Evolutionary conservation across 2,329 filamentous ascomycete species (phyloP).

Genomic region (Microsporum ferrugineum): DNA sequence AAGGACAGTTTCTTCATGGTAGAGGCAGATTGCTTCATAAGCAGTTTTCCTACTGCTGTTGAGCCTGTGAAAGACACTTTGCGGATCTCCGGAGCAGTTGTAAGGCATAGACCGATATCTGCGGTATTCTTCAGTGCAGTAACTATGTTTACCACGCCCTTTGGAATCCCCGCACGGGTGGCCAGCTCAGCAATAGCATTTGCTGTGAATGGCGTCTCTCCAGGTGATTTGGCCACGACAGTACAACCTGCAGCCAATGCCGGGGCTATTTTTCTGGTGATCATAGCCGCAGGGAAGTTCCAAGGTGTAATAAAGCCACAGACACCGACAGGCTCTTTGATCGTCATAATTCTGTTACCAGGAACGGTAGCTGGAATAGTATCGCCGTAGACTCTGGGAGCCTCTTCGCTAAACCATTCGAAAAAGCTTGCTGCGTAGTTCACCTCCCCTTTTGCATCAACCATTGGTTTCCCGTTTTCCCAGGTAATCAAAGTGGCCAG

Average conservation of each 20-base stretch:
- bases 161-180: conserved; percentile 75
- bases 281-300: conserved; percentile 51
- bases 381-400: conserved; percentile 47
- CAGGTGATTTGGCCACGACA: conserved; percentile 80
- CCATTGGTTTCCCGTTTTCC: conserved; percentile 58
- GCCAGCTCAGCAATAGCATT: conserved; percentile 80
- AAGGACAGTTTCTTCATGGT: conserved; percentile 81
- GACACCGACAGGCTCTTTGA: conserved; percentile 57
- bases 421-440: conserved; percentile 50
- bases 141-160: conserved; percentile 82
- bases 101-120: conserved; percentile 65
- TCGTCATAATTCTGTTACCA: conserved; percentile 50
- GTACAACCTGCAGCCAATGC: conserved; percentile 88
- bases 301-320: conserved; percentile 57
- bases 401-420: conserved; percentile 54
- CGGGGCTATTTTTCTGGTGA: conserved; percentile 42
- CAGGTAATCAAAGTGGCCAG: conserved; percentile 55
- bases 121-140: conserved; percentile 69
- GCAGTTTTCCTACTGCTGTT: conserved; percentile 54
- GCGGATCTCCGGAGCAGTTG: conserved; percentile 62
- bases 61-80: conserved; percentile 91
- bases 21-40: conserved; percentile 79
- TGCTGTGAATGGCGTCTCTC: conserved; percentile 84
- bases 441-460: conserved; percentile 49
- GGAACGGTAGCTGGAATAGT: conserved; percentile 50